phyloP scores from a whole-genome alignment of 148 eudicot species.

The Camellia sinensis region DNA sequence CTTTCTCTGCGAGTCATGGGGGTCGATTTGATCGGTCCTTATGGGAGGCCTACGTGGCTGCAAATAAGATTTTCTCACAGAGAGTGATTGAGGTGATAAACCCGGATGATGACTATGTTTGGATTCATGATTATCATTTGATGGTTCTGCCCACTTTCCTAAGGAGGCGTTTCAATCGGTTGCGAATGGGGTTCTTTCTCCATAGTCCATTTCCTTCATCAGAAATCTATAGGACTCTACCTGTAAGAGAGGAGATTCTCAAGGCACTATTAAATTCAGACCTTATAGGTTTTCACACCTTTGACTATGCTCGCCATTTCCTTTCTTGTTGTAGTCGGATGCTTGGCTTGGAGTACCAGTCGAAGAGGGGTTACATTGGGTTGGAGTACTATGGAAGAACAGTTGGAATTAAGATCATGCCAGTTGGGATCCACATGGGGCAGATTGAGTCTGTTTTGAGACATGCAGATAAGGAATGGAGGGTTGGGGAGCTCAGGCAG shows the following conservation, averaged over 20 bases:
- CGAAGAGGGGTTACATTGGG: conserved; percentile 63
- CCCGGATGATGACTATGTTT: conserved; percentile 66
- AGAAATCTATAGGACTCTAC: conserved; percentile 57
- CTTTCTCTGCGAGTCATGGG: conserved; percentile 42
- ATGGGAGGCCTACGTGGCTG: conserved; percentile 63
- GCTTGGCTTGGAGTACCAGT: conserved; percentile 60
- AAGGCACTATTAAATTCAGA: conserved; percentile 54
- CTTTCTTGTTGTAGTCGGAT: conserved; percentile 64
- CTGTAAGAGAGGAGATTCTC: conserved; percentile 60
- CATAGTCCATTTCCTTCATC: conserved; percentile 66
- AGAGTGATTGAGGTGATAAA: conserved; percentile 59
- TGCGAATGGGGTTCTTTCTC: conserved; percentile 56
- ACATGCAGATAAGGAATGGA: conserved; percentile 38
- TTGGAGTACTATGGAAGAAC: conserved; percentile 58
- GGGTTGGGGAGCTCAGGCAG: conserved; percentile 37
- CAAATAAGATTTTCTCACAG: conserved; percentile 61
- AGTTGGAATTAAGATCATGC: conserved; percentile 55
- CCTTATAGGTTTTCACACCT: conserved; percentile 61
- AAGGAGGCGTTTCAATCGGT: conserved; percentile 44
- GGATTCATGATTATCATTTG: conserved; percentile 69
- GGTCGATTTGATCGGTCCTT: conserved; percentile 46
- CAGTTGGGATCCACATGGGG: conserved; percentile 63
- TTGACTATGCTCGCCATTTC: conserved; percentile 67
- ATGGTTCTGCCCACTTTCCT: conserved; percentile 60
- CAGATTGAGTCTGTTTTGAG: conserved; percentile 50